Percentiles rank a stretch among this genome's conserved stretches.
Conservation (phyloP, 1,139 yeast species). For the Nakaseomyces glabratus region DNA sequence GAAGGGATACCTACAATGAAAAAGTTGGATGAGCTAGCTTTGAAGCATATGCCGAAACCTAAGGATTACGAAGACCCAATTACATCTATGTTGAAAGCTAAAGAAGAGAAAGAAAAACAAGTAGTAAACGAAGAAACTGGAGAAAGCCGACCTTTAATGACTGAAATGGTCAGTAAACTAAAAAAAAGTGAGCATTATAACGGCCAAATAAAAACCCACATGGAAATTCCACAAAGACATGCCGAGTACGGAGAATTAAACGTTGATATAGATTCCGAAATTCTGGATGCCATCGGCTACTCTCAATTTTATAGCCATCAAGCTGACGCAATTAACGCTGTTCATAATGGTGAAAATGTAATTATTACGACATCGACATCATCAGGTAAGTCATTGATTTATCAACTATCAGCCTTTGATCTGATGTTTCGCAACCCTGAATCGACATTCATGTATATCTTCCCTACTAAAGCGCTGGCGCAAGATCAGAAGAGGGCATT, state of each 20-base stretch:
- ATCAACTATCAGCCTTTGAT: slow-evolving; percentile 73
- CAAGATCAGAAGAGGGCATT: slow-evolving; percentile 89
- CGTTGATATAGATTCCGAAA: slow-evolving; percentile 38
- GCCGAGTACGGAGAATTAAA: slow-evolving; percentile 39
- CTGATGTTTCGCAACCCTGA: slow-evolving; percentile 41
- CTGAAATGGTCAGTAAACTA: slow-evolving; percentile 41
- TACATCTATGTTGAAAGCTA: slow-evolving; percentile 37
- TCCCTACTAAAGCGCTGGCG: slow-evolving; percentile 95
- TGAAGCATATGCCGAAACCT: slow-evolving; percentile 41
- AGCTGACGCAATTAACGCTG: slow-evolving; percentile 57
- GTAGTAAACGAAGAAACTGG: slow-evolving; percentile 23
- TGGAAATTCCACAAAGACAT: slow-evolving; percentile 36
- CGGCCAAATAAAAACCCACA: slow-evolving; percentile 48
- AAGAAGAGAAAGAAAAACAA: slow-evolving; percentile 11
- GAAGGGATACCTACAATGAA: slow-evolving; percentile 34
- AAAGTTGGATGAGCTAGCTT: slow-evolving; percentile 33
- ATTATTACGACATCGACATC: slow-evolving; percentile 90
- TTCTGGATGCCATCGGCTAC: slow-evolving; percentile 42
- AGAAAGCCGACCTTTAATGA: slow-evolving; percentile 33
- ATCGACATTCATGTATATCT: slow-evolving; percentile 74
- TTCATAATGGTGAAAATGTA: slow-evolving; percentile 50
- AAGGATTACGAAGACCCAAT: slow-evolving; percentile 43
- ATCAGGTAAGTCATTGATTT: slow-evolving; percentile 87
- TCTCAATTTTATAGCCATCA: slow-evolving; percentile 69
- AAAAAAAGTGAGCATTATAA: slow-evolving; percentile 43